These are phyloP conservation scores for Calophaca sinica DNA, from an alignment of 306 rosid species.

Conservation along the genomic window DNA sequence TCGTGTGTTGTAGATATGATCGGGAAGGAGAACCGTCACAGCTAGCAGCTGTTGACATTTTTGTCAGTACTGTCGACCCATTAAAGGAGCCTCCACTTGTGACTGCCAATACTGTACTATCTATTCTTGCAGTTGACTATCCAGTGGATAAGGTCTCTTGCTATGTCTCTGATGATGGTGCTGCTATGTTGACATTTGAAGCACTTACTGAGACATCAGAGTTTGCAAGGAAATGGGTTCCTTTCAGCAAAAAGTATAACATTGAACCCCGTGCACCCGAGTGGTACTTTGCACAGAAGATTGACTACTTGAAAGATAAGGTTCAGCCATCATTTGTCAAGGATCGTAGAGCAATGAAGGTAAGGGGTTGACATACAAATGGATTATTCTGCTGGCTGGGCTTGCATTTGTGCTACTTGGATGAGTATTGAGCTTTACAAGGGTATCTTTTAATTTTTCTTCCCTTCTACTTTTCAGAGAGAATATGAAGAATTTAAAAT, in stretches of 20 bases:
- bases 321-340: constrained; percentile 83
- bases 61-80: constrained; percentile 98
- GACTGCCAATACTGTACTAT: constrained; percentile 93
- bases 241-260: constrained; percentile 79
- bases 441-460: constrained; percentile 35
- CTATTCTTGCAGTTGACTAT: constrained; percentile 95
- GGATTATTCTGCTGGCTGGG: not conserved
- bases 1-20: constrained; percentile 75
- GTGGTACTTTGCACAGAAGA: constrained; percentile 94
- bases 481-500: constrained; percentile 96
- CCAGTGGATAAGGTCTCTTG: constrained; percentile 98
- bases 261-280: constrained; percentile 99
- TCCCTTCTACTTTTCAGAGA: constrained; percentile 61
- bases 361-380: constrained; percentile 41
- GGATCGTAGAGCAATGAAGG: constrained; percentile 99
- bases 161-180: constrained; percentile 98
- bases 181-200: constrained; percentile 98
- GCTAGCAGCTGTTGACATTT: constrained; percentile 92
- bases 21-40: constrained; percentile 94
- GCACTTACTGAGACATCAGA: constrained; percentile 93
- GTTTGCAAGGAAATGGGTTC: constrained; percentile 95
- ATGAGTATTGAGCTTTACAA: not conserved
- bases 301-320: constrained; percentile 96
- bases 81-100: constrained; percentile 98
- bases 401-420: not conserved